Evolutionary conservation across 805 yeast species (phyloP), one percentile per base, ranked within the genome.

Genomic region (Tetrapisispora pingtungensis): DNA sequence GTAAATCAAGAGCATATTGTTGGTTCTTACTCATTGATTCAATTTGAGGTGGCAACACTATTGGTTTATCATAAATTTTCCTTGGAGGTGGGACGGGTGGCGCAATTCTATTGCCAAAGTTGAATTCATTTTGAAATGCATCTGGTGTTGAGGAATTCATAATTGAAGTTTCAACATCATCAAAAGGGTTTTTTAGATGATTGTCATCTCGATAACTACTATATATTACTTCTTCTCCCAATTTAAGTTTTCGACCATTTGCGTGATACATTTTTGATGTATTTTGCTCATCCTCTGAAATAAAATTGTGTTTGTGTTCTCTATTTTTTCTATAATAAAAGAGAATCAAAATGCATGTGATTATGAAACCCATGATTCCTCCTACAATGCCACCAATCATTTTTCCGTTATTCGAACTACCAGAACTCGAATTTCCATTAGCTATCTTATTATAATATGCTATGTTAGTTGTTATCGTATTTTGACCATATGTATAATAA

Each of bases 331-430:
- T 52, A 34, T 51, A 46, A 17, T 47, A 44, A 30, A 49, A 46
- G 8, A 55, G 17, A 15, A 52, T 30, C 14, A 58, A 17, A 8
- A 53, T n/a, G 18, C 44, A 38, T 6, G 17, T 33, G 7, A 26
- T 12, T 2, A 44, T 53, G 49, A 14, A 52, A 15, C 64, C 65
- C n/a, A 60, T 54, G 6, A 61, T 55, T 27, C 62, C 51, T 12
- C 65, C 64, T 4, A 61, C 58, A 0, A 59, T 61, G 33, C 64
- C 53, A 18, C 64, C 65, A 18, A 55, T 54, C 10, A 59, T 55
- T 19, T 56, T 53, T 18, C 55, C 56, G 24, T 43, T 45, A 4
- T 48, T 42, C 13, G 40, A 31, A 18, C 18, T 18, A 24, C 15
- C 8, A 22, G n/a, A 12, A 10, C 6, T 8, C 8, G 30, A 5